Evolutionary conservation across 345 rosid species (phyloP), one percentile per base, ranked within the genome.

Genomic region (Eucalyptus erythrocorys): DNA sequence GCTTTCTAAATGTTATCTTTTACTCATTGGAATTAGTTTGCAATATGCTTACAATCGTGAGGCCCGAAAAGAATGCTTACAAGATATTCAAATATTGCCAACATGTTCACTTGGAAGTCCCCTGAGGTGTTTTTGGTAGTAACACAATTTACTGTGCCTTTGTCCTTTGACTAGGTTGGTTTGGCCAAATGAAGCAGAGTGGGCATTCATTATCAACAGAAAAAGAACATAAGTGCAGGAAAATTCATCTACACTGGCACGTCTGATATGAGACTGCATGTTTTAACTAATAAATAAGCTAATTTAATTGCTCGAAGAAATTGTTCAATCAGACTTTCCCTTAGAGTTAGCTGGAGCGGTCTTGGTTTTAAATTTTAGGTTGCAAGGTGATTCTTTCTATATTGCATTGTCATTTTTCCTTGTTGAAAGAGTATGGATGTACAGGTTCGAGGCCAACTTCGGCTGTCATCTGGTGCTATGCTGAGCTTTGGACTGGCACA

Each of bases 401-500:
- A 49, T 49, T 49, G 24, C 30, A 5, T 86, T 50, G 24, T 55
- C 61, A 49, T 32, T 49, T 55, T 87, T 86, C 22, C 55, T 87
- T 76, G 82, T 37, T 76, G 24, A 76, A 37, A 71, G 45, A 71
- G 82, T 37, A 71, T 71, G 82, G 45, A 37, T 87, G 7, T 91
- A 66, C 90, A 95, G 97, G 96, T 95, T 88, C 94, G 89, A 80
- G 97, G 97, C 82, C 95, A 95, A 87, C 92, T 95, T 87, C 92
- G 50, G 64, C 85, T 95, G 71, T 94, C 94, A 14, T 80, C 91
- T 81, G 91, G 93, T 86, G 95, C 94, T 87, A 89, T 90, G 82
- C 79, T 95, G 90, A 95, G 96, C 92, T 95, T 95, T 91, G 97
- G 96, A 85, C 93, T 94, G 88, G 92, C 95, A 2, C 97, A 93